Evolutionary conservation across 73 alveolate species (phyloP).

Genomic region (Effrenium voratum): DNA sequence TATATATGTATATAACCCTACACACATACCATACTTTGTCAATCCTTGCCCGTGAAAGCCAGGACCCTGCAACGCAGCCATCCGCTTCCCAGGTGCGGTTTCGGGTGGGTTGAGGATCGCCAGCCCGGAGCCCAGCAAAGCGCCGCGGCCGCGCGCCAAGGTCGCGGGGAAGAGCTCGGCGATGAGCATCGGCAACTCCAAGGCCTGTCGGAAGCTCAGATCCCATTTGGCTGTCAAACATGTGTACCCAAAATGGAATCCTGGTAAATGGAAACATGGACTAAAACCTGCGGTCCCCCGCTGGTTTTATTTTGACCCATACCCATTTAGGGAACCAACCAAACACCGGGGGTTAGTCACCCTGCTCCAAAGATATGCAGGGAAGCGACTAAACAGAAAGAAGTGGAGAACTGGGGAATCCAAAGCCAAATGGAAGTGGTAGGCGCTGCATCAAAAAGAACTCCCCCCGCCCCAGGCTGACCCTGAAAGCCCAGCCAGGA

Average conservation of each 20-base stretch:
- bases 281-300: too few species aligned
- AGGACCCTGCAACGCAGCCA: neutral
- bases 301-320: neutral
- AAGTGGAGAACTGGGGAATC: too few species aligned
- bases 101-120: conserved; percentile 23
- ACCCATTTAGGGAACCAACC: neutral
- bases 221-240: neutral
- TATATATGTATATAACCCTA: neutral
- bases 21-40: neutral
- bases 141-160: neutral
- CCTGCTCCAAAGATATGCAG: too few species aligned
- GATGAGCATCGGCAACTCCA: neutral
- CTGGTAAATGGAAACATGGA: neutral
- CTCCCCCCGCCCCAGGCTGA: too few species aligned
- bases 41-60: neutral
- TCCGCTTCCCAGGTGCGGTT: neutral
- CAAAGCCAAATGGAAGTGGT: too few species aligned
- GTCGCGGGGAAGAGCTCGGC: neutral
- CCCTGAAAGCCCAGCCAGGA: too few species aligned
- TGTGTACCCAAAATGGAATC: neutral
- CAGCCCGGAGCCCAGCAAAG: conserved; percentile 8
- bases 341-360: neutral
- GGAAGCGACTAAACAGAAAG: too few species aligned
- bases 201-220: neutral
- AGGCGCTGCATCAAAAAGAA: too few species aligned